A percentile compares a stretch with the other conserved stretches of the same genome.
Conservation (phyloP, 495 filamentous ascomycete genomes). For the Polyplosphaeria fusca region DNA sequence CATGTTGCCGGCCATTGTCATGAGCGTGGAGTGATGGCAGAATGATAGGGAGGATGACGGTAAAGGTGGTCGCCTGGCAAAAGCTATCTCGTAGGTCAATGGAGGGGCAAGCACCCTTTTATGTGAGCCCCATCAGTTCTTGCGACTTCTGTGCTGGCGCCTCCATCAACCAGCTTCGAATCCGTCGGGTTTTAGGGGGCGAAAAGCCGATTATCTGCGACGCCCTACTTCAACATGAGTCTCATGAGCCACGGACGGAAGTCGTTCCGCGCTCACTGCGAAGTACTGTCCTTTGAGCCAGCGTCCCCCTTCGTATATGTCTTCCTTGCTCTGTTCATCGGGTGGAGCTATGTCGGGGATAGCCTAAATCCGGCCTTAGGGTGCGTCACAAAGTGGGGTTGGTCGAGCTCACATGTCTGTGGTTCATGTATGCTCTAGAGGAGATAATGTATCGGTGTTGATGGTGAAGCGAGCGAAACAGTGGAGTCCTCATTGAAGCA, state of each 20-base stretch:
- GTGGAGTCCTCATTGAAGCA: too few species aligned
- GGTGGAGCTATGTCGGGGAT: background rate
- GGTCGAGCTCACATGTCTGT: too few species aligned
- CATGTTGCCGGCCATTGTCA: slow-evolving; percentile 29
- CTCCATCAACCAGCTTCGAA: background rate
- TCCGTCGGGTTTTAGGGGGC: background rate
- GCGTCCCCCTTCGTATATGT: background rate
- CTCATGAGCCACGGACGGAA: background rate
- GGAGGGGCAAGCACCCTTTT: background rate
- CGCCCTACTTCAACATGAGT: too few species aligned
- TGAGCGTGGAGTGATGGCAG: background rate
- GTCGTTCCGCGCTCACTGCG: background rate
- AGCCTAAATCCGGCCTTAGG: background rate
- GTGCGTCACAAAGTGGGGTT: background rate
- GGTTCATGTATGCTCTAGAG: too few species aligned
- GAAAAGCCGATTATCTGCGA: background rate
- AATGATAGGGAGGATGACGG: too few species aligned
- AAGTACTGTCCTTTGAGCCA: background rate
- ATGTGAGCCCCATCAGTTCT: background rate
- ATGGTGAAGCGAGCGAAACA: too few species aligned
- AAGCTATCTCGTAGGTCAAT: background rate
- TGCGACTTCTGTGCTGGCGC: background rate
- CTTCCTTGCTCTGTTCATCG: background rate
- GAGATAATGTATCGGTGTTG: too few species aligned
- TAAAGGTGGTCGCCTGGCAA: too few species aligned